These are phyloP conservation scores for Byssochlamys sp. DNA, from an alignment of 2,329 filamentous ascomycete genomes.

Conservation along the genomic window DNA sequence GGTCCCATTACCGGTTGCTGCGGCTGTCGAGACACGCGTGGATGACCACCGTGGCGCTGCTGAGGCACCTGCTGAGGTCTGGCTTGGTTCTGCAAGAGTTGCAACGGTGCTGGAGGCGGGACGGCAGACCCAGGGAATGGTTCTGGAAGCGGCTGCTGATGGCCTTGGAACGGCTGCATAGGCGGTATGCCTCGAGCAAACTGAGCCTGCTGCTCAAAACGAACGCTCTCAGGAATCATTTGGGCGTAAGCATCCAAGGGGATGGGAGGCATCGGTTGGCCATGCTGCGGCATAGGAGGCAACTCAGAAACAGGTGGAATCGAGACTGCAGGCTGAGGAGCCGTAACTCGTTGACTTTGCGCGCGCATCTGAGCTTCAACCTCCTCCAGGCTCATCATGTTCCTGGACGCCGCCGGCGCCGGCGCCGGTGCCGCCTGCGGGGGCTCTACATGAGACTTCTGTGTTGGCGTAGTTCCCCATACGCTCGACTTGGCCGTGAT, in stretches of 20 bases:
- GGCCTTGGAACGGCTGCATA: slow-evolving; percentile 26
- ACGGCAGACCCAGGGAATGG: slow-evolving; percentile 35
- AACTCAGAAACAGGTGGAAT: slow-evolving; percentile 20
- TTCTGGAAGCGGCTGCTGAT: slow-evolving; percentile 32
- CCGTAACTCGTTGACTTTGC: slow-evolving; percentile 39
- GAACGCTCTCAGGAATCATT: slow-evolving; percentile 40
- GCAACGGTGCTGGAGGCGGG: slow-evolving; percentile 51
- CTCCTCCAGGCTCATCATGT: slow-evolving; percentile 92
- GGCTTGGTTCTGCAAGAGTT: slow-evolving; percentile 72
- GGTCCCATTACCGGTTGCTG: slow-evolving; percentile 28
- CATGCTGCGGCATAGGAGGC: slow-evolving; percentile 20
- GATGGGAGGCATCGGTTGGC: slow-evolving; percentile 20
- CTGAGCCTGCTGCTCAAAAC: slow-evolving; percentile 39
- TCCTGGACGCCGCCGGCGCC: slow-evolving; percentile 43
- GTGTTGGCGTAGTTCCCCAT: slow-evolving; percentile 62
- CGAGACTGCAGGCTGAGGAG: slow-evolving; percentile 17
- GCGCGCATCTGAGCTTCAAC: slow-evolving; percentile 86
- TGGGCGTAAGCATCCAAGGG: slow-evolving; percentile 22
- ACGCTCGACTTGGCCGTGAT: slow-evolving; percentile 86
- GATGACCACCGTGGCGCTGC: slow-evolving; percentile 26
- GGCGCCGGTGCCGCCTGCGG: slow-evolving; percentile 12
- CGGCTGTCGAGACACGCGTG: slow-evolving; percentile 25
- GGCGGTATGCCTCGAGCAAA: slow-evolving; percentile 25
- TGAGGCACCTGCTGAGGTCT: slow-evolving; percentile 43
- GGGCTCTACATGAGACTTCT: slow-evolving; percentile 18